Conservation (phyloP, 2,329 filamentous ascomycete species). For the Annulohypoxylon truncatum region DNA sequence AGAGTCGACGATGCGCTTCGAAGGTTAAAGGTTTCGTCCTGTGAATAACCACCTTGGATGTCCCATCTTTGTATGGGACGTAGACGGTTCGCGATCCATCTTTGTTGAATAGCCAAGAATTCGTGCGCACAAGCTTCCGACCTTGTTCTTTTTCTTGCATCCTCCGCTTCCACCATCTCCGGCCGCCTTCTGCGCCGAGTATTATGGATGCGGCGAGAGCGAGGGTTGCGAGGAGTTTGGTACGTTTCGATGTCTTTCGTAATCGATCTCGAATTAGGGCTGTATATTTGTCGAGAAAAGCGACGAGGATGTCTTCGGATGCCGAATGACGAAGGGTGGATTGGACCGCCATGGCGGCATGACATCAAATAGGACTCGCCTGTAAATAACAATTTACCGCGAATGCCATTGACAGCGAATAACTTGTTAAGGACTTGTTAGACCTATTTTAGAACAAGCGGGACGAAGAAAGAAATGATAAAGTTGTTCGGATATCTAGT, state of each 20-base stretch:
- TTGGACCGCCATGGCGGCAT: slow-evolving; percentile 79
- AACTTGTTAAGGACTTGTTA: neutral
- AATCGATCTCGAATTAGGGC: slow-evolving; percentile 65
- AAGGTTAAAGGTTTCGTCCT: slow-evolving; percentile 94
- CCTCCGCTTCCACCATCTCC: slow-evolving; percentile 78
- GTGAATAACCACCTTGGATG: slow-evolving; percentile 90
- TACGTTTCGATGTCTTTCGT: slow-evolving; percentile 73
- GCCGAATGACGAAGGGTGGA: slow-evolving; percentile 79
- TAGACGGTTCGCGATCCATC: slow-evolving; percentile 96
- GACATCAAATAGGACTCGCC: slow-evolving; percentile 38
- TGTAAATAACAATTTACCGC: slow-evolving; percentile 22
- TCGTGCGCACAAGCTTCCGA: slow-evolving; percentile 82
- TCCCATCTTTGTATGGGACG: slow-evolving; percentile 88
- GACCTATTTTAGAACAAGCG: neutral
- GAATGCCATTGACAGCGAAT: slow-evolving; percentile 42
- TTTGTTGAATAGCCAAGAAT: slow-evolving; percentile 93
- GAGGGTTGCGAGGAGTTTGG: slow-evolving; percentile 80
- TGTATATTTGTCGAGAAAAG: slow-evolving; percentile 71
- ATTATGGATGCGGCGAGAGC: slow-evolving; percentile 83
- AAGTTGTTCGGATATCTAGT: slow-evolving; percentile 10
- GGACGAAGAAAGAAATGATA: neutral
- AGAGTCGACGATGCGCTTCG: slow-evolving; percentile 92
- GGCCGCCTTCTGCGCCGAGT: slow-evolving; percentile 80
- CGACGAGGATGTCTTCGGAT: slow-evolving; percentile 74
- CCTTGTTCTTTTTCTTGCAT: slow-evolving; percentile 86